phyloP scores from a whole-genome alignment of 2,329 filamentous ascomycete genomes.

The Nakataea oryzae region DNA sequence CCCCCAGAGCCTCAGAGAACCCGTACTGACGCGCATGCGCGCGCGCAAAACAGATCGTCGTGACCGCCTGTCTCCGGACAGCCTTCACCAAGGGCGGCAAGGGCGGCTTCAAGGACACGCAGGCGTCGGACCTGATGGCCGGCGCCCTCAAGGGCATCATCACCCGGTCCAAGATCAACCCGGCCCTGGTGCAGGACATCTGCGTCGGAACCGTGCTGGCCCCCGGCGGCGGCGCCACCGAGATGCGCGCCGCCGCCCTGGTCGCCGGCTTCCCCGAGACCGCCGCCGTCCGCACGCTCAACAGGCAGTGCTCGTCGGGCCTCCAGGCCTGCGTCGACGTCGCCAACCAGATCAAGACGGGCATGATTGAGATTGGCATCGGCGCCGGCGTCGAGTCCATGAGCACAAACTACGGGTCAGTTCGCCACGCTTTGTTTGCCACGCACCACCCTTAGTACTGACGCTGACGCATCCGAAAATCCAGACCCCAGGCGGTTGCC shows the following conservation, averaged over 20 bases:
- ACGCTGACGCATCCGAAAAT: neutral
- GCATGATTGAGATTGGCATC: slow-evolving; percentile 92
- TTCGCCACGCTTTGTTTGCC: slow-evolving; percentile 7
- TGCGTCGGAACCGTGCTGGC: slow-evolving; percentile 85
- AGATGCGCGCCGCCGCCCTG: slow-evolving; percentile 86
- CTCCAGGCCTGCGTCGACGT: slow-evolving; percentile 90
- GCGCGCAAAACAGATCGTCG: slow-evolving; percentile 61
- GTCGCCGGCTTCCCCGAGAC: slow-evolving; percentile 84
- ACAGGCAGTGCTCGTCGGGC: slow-evolving; percentile 89
- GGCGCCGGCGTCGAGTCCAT: slow-evolving; percentile 96
- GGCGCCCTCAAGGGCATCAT: slow-evolving; percentile 76
- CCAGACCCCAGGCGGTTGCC: slow-evolving; percentile 68
- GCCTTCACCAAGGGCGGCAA: slow-evolving; percentile 88
- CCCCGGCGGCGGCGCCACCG: slow-evolving; percentile 88
- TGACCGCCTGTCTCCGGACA: slow-evolving; percentile 85
- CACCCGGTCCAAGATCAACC: slow-evolving; percentile 80
- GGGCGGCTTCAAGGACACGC: slow-evolving; percentile 92
- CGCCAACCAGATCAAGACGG: slow-evolving; percentile 79
- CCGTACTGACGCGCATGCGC: neutral
- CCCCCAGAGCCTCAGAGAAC: too few species aligned
- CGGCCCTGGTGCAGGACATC: slow-evolving; percentile 80
- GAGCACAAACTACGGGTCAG: slow-evolving; percentile 80
- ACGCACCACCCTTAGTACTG: neutral
- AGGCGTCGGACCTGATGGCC: slow-evolving; percentile 73
- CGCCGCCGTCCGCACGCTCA: slow-evolving; percentile 77